These are phyloP conservation scores for Fusarium sp. DNA, from an alignment of 2,329 filamentous ascomycete species.

Conservation along the genomic window DNA sequence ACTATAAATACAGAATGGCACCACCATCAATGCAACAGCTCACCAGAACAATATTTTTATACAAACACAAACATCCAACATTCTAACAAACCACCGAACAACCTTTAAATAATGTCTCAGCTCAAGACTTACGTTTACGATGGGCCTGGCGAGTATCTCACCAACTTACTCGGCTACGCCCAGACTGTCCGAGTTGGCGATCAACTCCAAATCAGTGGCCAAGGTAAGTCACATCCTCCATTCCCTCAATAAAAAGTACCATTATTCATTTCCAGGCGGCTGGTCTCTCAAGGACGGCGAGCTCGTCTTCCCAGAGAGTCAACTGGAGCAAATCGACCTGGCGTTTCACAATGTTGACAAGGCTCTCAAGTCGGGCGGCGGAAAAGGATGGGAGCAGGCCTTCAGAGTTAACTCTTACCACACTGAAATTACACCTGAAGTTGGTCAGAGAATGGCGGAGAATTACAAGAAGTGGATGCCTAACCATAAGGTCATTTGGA, in stretches of 20 bases:
- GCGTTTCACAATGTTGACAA: conserved; percentile 67
- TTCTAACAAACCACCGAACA: accelerated
- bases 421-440: conserved; percentile 53
- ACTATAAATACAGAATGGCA: neutral
- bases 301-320: conserved; percentile 49
- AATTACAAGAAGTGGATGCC: conserved; percentile 62
- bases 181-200: conserved; percentile 62
- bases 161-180: conserved; percentile 53
- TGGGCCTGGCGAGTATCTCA: conserved; percentile 43
- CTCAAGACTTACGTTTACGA: conserved; percentile 47
- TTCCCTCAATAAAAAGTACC: neutral
- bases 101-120: conserved; percentile 39
- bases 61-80: accelerated
- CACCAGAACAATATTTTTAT: accelerated
- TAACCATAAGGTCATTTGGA: conserved; percentile 63
- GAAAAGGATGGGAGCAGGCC: conserved; percentile 65
- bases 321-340: conserved; percentile 57
- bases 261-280: conserved; percentile 38
- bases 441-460: conserved; percentile 52
- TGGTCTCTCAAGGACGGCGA: conserved; percentile 39
- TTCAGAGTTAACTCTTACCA: conserved; percentile 59
- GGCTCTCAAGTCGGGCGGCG: conserved; percentile 60
- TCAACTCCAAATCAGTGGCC: conserved; percentile 58
- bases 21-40: neutral
- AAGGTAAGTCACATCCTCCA: conserved; percentile 49